Evolutionary conservation across 2,329 filamentous ascomycete genomes (phyloP), one percentile per base, ranked within the genome.

Genomic region (Penicillium paneum): DNA sequence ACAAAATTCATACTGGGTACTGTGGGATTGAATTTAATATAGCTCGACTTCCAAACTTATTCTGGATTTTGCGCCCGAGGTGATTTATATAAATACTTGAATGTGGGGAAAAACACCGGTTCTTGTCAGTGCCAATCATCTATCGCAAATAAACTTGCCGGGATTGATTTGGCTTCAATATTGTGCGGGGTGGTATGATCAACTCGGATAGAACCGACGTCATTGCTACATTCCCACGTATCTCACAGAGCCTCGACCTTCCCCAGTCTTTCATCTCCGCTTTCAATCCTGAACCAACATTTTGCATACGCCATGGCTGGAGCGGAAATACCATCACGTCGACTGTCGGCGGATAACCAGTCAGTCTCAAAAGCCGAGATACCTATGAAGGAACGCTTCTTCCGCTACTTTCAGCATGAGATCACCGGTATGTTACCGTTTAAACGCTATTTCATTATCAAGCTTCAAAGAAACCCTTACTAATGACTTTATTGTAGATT

Each of bases 351-450:
- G 26, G 67, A 70, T 32, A 70, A 70, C 39, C 67, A 72, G 44
- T 67, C 63, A 8, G 63, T 68, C 45, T 64, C 64, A 6, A 74
- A 69, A 53, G 64, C 68, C 3, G 73, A 75, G 39, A 69, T 74
- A 10, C 69, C 74, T 55, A 74, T 84, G 54, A 94, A 91, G 63
- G 87, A 93, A 67, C 84, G 84, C 35, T 96, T 96, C 77, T 92
- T 93, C 71, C 84, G 85, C 64, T 88, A 91, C 69, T 96, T 96
- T 67, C 87, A 90, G 62, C 81, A 86, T 64, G 86, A 89, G 72
- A 83, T 89, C 48, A 83, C 84, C 43, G 81, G 90, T 91, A 76
- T 71, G 47, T 26, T 3, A 15, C 21, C 28, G 15, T 32, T 11
- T 5, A 12, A 21, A 24, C 3, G 78, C 26, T n/a, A 39, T 21